phyloP scores from a whole-genome alignment of 176 grass and related monocot genomes.

The Cocos nucifera region DNA sequence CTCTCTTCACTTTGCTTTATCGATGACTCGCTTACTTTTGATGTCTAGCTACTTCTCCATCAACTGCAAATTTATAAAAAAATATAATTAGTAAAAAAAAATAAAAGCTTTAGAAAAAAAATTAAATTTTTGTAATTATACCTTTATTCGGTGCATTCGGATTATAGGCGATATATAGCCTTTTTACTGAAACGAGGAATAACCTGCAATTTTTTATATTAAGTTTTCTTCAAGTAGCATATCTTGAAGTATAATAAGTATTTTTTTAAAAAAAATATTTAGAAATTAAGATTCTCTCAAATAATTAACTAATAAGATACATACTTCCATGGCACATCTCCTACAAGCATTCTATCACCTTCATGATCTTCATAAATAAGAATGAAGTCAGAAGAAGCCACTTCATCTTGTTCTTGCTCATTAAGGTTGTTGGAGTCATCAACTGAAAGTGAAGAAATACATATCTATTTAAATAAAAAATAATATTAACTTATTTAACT shows the following conservation, averaged over 20 bases:
- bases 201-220: conserved; percentile 31
- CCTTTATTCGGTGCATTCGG: conserved; percentile 29
- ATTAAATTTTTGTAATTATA: neutral
- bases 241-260: neutral
- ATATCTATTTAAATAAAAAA: no score
- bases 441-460: conserved; percentile 6
- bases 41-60: no score
- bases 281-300: neutral
- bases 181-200: conserved; percentile 62
- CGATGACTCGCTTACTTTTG: no score
- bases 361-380: conserved; percentile 87
- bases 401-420: conserved; percentile 10
- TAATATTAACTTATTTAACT: no score
- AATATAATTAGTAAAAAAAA: no score
- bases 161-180: conserved; percentile 53
- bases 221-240: neutral
- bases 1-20: no score
- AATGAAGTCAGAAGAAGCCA: conserved; percentile 31
- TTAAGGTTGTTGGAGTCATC: conserved; percentile 28
- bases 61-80: no score
- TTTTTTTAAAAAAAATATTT: neutral
- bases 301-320: conserved; percentile 12
- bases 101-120: no score
- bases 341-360: conserved; percentile 75
- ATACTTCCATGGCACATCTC: conserved; percentile 97